Evolutionary conservation across 2,329 filamentous ascomycete genomes (phyloP).

Genomic region (Grosmannia huntii): DNA sequence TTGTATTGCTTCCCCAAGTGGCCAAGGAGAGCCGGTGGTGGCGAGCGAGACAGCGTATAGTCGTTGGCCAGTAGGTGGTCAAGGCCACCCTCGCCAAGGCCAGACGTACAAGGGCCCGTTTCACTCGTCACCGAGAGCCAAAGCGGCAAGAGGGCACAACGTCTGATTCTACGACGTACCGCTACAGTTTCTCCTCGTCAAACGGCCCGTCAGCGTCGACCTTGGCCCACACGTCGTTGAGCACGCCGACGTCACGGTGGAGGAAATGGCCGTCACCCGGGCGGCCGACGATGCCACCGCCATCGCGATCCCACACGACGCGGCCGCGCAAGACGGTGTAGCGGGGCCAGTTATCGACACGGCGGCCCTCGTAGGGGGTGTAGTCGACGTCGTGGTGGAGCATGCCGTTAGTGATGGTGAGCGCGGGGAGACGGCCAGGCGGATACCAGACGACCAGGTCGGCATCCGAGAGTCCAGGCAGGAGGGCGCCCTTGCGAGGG

Average conservation of each 20-base stretch:
- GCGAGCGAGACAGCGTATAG: no score
- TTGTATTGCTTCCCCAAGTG: no score
- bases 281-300: slow-evolving; percentile 33
- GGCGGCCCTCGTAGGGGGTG: slow-evolving; percentile 46
- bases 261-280: slow-evolving; percentile 37
- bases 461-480: slow-evolving; percentile 39
- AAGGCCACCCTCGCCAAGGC: no score
- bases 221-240: slow-evolving; percentile 13
- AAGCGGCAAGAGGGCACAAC: no score
- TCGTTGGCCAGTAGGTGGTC: no score
- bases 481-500: slow-evolving; percentile 33
- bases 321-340: slow-evolving; percentile 46
- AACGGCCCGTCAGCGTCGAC: slow-evolving; percentile 10
- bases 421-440: slow-evolving; percentile 10
- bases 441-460: slow-evolving; percentile 48
- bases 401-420: slow-evolving; percentile 35
- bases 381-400: slow-evolving; percentile 51
- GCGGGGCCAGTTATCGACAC: slow-evolving; percentile 46
- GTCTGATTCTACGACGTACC: no score
- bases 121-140: no score
- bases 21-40: no score
- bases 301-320: slow-evolving; percentile 43
- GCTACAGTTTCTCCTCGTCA: slow-evolving; percentile 11
- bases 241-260: slow-evolving; percentile 21
- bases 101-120: no score